Base-by-base conservation (phyloP, 139 green algal genomes). In the Tetraselmis striata region DNA sequence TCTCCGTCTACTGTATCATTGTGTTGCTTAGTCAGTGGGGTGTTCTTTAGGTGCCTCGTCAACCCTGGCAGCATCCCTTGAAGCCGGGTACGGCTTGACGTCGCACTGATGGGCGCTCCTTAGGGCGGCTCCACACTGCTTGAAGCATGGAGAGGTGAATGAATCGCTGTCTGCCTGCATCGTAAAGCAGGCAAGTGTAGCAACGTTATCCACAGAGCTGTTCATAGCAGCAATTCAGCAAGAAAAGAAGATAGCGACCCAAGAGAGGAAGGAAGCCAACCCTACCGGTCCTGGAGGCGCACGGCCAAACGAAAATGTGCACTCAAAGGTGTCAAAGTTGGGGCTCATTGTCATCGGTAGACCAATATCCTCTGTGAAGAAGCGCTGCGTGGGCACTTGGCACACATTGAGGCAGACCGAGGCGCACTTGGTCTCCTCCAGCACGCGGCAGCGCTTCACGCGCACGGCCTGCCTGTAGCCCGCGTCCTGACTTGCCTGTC, bases 341-440 rank as follows among this genome's bases (percentile, higher is more conserved):
- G 77, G 77, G 31, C 25, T 67, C 77, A 81, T 81, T 2, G 25
- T 27, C 77, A 81, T 28, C 5, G 26, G n/a, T 22, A 81, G 77
- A 18, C 77, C 77, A 2, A 81, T 81, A 2, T 81, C 77, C 77
- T 81, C 32, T 2, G 26, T 67, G 32, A 81, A 81, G 32, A 81
- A 81, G 25, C 27, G 26, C 45, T 67, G 45, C 45, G 45, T 67
- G 45, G 45, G 45, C 11, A 67, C 45, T 18, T 67, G 45, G 18
- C 45, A 67, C 45, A 67, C 45, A 18, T 67, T 67, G 45, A 67
- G 45, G 45, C 45, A 67, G 11, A 67, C 45, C 45, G 45, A 67
- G 45, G 45, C 45, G 45, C 45, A 67, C 18, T 67, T 67, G 45
- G 45, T 67, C 18, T 67, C 45, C 45, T 67, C 45, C 45, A 67